These are phyloP conservation scores for Alternaria gansuensis DNA, from an alignment of 2,329 filamentous ascomycete species.

Conservation along the genomic window DNA sequence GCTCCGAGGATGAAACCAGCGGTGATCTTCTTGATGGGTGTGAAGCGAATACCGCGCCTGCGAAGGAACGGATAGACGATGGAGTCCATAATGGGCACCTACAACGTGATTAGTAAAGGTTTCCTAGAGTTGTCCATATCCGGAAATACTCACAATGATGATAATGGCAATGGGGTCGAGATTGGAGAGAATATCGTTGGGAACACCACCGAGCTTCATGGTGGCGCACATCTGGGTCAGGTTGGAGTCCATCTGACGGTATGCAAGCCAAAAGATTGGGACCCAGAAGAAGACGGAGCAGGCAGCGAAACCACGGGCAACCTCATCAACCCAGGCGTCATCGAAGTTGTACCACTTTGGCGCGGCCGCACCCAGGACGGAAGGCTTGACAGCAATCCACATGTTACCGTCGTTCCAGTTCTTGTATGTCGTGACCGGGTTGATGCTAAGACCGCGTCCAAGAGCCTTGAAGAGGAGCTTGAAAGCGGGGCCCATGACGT, in stretches of 20 bases:
- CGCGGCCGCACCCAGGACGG: slow-evolving; percentile 63
- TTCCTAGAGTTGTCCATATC: slow-evolving; percentile 66
- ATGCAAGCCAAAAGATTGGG: slow-evolving; percentile 72
- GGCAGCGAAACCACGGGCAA: slow-evolving; percentile 66
- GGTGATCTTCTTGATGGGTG: slow-evolving; percentile 78
- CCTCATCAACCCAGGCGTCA: slow-evolving; percentile 83
- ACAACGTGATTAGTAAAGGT: slow-evolving; percentile 62
- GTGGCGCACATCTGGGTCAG: slow-evolving; percentile 71
- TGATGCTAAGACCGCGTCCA: slow-evolving; percentile 66
- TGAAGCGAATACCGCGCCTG: slow-evolving; percentile 71
- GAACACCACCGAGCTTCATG: slow-evolving; percentile 73
- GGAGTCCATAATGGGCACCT: slow-evolving; percentile 59
- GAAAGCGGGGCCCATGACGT: slow-evolving; percentile 71
- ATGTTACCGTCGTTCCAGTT: slow-evolving; percentile 65
- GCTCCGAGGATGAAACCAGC: slow-evolving; percentile 72
- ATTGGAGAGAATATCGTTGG: slow-evolving; percentile 81
- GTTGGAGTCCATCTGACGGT: slow-evolving; percentile 73
- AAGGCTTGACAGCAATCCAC: slow-evolving; percentile 74
- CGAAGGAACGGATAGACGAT: slow-evolving; percentile 75
- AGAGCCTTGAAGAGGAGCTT: slow-evolving; percentile 62
- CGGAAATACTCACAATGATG: slow-evolving; percentile 64
- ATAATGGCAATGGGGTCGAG: slow-evolving; percentile 78
- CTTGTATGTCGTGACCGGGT: slow-evolving; percentile 65
- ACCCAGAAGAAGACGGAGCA: slow-evolving; percentile 65
- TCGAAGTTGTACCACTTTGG: slow-evolving; percentile 81